phyloP scores from a whole-genome alignment of 257 asterid species.

The Paraleonurus japonicus region DNA sequence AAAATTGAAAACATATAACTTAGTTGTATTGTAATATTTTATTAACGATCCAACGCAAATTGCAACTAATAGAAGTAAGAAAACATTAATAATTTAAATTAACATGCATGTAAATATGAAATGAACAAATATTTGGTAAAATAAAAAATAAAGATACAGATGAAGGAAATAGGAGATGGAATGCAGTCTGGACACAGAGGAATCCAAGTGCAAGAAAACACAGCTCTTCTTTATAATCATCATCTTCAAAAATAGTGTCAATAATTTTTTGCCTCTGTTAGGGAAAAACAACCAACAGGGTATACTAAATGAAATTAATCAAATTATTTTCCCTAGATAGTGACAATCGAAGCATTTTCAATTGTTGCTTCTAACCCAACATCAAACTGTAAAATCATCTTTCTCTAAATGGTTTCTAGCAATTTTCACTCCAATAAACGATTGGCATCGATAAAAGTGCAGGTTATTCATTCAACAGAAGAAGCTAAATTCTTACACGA shows the following conservation, averaged over 20 bases:
- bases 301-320: not conserved
- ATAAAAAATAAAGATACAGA: too few species aligned
- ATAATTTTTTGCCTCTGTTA: not conserved
- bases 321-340: not conserved
- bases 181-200: not conserved
- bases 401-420: not conserved
- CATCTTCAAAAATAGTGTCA: not conserved
- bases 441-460: too few species aligned
- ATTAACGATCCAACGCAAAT: too few species aligned
- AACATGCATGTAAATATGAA: too few species aligned
- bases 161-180: not conserved
- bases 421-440: not conserved
- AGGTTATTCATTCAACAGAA: too few species aligned
- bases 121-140: too few species aligned
- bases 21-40: too few species aligned
- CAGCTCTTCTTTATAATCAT: not conserved
- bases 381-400: not conserved
- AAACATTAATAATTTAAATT: too few species aligned
- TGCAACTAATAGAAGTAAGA: too few species aligned
- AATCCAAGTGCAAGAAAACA: not conserved
- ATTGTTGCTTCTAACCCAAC: not conserved
- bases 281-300: not conserved
- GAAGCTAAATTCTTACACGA: slow-evolving; percentile 38
- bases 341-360: not conserved
- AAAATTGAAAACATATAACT: too few species aligned